These are phyloP conservation scores for Phytopythium sindhum DNA, from an alignment of 352 stramenopile species.

Conservation along the genomic window DNA sequence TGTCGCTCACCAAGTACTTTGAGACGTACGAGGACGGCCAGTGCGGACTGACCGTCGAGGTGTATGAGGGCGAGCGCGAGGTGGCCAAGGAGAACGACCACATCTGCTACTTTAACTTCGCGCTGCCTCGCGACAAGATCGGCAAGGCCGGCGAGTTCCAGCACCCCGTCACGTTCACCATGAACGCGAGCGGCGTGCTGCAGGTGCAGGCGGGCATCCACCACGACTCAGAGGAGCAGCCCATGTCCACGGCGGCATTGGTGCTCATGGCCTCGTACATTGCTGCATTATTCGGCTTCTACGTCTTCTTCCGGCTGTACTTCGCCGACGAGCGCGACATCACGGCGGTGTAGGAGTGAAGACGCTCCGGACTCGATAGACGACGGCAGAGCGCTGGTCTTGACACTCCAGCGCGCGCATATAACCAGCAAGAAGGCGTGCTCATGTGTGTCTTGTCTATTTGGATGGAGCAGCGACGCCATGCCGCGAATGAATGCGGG, in stretches of 20 bases:
- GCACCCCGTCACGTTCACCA: slow-evolving; percentile 84
- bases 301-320: slow-evolving; percentile 67
- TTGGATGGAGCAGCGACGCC: not conserved
- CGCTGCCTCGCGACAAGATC: slow-evolving; percentile 66
- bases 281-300: slow-evolving; percentile 42
- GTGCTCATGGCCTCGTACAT: slow-evolving; percentile 52
- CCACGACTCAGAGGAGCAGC: slow-evolving; percentile 69
- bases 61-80: slow-evolving; percentile 75
- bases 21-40: slow-evolving; percentile 75
- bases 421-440: not conserved
- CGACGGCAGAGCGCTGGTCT: not conserved
- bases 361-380: not conserved
- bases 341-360: slow-evolving; percentile 16
- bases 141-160: slow-evolving; percentile 67
- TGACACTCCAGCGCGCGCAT: not conserved
- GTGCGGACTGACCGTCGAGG: slow-evolving; percentile 68
- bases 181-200: slow-evolving; percentile 82
- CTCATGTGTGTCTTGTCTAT: not conserved
- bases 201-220: slow-evolving; percentile 80
- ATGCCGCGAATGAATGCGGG: too few species aligned
- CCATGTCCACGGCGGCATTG: slow-evolving; percentile 67
- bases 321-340: slow-evolving; percentile 56
- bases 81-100: slow-evolving; percentile 83
- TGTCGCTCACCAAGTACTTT: slow-evolving; percentile 81
- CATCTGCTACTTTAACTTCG: slow-evolving; percentile 85